A percentile compares a stretch with the other conserved stretches of the same genome.
Evolutionary conservation across 164 flowering plant species (phyloP).

Genomic region (Piper longum): DNA sequence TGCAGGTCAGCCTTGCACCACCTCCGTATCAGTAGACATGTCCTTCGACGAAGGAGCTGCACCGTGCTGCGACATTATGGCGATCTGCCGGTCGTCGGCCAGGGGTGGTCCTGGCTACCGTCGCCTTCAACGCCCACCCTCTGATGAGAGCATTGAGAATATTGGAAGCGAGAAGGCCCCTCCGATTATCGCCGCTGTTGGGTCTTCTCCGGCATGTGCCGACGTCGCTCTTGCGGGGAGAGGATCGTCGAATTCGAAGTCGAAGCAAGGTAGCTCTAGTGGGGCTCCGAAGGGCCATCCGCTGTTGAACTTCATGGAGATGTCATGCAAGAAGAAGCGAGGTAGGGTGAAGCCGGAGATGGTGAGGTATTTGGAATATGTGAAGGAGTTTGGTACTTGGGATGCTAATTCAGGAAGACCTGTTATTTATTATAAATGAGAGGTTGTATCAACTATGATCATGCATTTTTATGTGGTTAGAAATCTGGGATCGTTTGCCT

Average conservation of each 20-base stretch:
- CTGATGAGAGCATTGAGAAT: too few species aligned
- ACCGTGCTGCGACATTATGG: not conserved
- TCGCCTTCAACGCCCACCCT: too few species aligned
- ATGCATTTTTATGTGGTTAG: too few species aligned
- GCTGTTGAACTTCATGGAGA: conserved; percentile 16
- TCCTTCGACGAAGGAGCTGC: not conserved
- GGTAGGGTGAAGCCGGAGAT: conserved; percentile 32
- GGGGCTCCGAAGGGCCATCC: conserved; percentile 24
- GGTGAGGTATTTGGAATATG: conserved; percentile 38
- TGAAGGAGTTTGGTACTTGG: conserved; percentile 40
- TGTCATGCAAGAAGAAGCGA: conserved; percentile 17
- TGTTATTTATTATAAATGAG: conserved; percentile 16
- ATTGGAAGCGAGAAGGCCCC: too few species aligned
- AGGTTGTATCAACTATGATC: too few species aligned
- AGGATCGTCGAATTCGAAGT: too few species aligned
- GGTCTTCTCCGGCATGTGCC: too few species aligned
- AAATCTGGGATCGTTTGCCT: too few species aligned
- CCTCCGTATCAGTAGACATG: not conserved
- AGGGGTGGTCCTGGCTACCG: too few species aligned
- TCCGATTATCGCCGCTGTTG: too few species aligned
- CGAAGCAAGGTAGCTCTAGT: too few species aligned
- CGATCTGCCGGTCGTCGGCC: not conserved
- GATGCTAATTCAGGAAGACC: conserved; percentile 19
- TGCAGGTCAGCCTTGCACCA: not conserved
- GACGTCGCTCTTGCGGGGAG: too few species aligned